Evolutionary conservation across 441 rosid genomes (phyloP).

Genomic region (Eutrema salsugineum): DNA sequence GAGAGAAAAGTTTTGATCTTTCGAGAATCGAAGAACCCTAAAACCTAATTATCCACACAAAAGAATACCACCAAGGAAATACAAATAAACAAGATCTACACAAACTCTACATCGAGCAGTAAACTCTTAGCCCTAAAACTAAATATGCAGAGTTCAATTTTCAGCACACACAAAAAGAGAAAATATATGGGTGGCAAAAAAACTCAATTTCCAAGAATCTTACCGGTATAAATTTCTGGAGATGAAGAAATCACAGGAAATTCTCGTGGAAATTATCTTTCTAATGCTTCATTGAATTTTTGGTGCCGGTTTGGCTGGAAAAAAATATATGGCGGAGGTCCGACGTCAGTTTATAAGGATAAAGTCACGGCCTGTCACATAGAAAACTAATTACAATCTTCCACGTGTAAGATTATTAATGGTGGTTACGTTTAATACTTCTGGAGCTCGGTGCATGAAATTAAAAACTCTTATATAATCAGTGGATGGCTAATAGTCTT

Average conservation of each 20-base stretch:
- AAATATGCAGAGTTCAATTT: not conserved
- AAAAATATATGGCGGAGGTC: conserved; percentile 1
- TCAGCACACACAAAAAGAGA: not conserved
- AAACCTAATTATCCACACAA: not conserved
- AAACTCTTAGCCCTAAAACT: conserved; percentile 9
- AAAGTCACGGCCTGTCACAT: conserved; percentile 1
- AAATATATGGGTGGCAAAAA: not conserved
- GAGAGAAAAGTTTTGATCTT: not conserved
- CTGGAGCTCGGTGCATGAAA: not conserved
- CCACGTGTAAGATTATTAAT: not conserved
- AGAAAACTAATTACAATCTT: no score
- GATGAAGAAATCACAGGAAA: conserved; percentile 6
- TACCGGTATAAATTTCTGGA: conserved; percentile 1
- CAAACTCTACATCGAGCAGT: not conserved
- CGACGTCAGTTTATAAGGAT: not conserved
- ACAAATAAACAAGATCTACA: not conserved
- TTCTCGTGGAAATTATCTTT: not conserved
- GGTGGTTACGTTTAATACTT: not conserved
- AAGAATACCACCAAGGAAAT: not conserved
- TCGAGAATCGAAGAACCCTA: not conserved
- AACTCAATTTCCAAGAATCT: conserved; percentile 4
- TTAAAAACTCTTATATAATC: not conserved
- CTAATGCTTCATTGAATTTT: conserved; percentile 4
- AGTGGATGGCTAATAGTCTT: conserved; percentile 13
- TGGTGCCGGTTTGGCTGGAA: not conserved